Conservation (phyloP, 345 rosid genomes). For the Ceriops zippeliana region DNA sequence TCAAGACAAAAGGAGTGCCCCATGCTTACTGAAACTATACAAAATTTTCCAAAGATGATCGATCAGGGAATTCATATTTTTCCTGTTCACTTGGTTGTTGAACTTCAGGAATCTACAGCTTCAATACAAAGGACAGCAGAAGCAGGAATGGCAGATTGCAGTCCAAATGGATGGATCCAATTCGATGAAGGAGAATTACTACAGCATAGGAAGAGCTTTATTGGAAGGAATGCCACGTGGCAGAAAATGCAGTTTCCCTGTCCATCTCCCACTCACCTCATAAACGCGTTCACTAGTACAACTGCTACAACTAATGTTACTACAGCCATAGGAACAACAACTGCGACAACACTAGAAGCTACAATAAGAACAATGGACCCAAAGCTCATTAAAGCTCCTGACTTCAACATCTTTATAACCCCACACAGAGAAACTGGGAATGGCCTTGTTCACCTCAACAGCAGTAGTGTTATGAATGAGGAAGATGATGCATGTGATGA, state of each 20-base stretch:
- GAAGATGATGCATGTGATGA: constrained; percentile 24
- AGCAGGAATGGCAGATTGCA: constrained; percentile 35
- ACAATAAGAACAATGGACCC: constrained; percentile 29
- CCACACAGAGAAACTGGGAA: constrained; percentile 8
- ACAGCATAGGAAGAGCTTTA: constrained; percentile 30
- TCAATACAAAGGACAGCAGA: constrained; percentile 35
- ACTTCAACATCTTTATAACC: constrained; percentile 33
- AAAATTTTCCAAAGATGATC: neutral
- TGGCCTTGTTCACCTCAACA: neutral
- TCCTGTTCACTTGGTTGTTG: constrained; percentile 6
- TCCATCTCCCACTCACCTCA: constrained; percentile 40
- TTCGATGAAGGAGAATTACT: constrained; percentile 41
- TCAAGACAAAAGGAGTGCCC: neutral
- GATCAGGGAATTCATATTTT: neutral
- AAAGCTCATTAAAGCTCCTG: constrained; percentile 25
- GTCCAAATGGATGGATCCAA: constrained; percentile 43
- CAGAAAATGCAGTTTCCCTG: constrained; percentile 51
- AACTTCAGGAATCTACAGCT: constrained; percentile 38
- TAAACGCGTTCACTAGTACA: constrained; percentile 32
- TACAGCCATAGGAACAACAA: neutral
- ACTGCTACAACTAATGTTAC: neutral
- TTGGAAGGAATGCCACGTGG: constrained; percentile 62
- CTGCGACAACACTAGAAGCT: constrained; percentile 2
- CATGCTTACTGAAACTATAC: no score
- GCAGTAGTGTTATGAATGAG: neutral